Conservation (phyloP, 1,284 basidiomycete genomes). For the Bjerkandera adusta region DNA sequence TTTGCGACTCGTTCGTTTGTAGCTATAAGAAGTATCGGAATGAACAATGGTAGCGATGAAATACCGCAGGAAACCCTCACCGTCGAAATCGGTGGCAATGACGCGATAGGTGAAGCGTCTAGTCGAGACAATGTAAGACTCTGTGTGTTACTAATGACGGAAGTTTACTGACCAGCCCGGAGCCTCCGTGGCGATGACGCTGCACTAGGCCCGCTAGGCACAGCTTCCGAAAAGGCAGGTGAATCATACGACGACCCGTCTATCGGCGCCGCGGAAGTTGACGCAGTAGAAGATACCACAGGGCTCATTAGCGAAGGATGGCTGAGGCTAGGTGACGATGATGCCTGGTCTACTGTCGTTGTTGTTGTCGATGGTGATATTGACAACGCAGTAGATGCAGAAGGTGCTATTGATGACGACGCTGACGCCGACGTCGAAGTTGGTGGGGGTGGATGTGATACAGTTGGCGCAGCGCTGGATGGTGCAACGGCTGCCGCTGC, state of each 20-base stretch:
- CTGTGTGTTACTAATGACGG: too few species aligned
- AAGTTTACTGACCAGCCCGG: too few species aligned
- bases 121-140: too few species aligned
- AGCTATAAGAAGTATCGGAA: too few species aligned
- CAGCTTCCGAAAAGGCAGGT: conserved; percentile 68
- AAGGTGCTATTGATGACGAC: conserved; percentile 31
- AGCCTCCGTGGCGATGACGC: conserved; percentile 50
- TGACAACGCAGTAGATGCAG: conserved; percentile 38
- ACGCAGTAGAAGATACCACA: conserved; percentile 68
- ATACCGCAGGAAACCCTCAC: too few species aligned
- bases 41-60: too few species aligned
- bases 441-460: conserved; percentile 24
- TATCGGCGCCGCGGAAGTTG: conserved; percentile 60
- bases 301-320: conserved; percentile 79
- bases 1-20: too few species aligned
- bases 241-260: conserved; percentile 75
- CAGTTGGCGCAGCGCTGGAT: conserved; percentile 27
- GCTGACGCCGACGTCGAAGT: conserved; percentile 33
- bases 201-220: conserved; percentile 51
- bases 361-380: conserved; percentile 33
- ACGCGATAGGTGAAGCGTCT: too few species aligned
- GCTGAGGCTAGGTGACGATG: conserved; percentile 75
- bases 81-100: too few species aligned
- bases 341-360: conserved; percentile 44
- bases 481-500: conserved; percentile 81